phyloP scores from a whole-genome alignment of 257 asterid species.

The Solanum sitiens region DNA sequence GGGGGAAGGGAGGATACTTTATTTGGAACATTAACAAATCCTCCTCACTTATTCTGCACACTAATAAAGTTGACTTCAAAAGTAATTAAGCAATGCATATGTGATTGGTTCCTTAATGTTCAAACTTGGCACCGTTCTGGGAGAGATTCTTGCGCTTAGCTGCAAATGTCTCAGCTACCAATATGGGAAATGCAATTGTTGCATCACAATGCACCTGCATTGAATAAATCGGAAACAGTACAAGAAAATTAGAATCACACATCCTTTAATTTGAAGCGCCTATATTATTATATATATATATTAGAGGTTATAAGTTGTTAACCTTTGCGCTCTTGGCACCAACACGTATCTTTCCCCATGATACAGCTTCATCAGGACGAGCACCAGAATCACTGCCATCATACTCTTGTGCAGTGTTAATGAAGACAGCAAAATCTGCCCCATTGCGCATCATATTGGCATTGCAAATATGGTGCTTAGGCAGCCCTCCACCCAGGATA shows the following conservation, averaged over 20 bases:
- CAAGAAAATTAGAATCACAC: background rate
- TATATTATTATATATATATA: no score
- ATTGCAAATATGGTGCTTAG: conserved; percentile 92
- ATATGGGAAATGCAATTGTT: conserved; percentile 78
- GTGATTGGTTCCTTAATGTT: background rate
- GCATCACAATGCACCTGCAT: conserved; percentile 95
- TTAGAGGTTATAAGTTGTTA: no score
- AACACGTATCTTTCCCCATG: conserved; percentile 92
- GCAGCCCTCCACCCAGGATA: conserved; percentile 90
- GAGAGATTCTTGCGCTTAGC: conserved; percentile 9
- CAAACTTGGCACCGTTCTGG: background rate
- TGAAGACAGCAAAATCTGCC: conserved; percentile 74
- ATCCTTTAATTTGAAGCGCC: background rate
- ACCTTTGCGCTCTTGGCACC: conserved; percentile 55
- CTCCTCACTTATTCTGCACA: background rate
- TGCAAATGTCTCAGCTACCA: conserved; percentile 84
- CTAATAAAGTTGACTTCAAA: background rate
- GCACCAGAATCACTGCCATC: conserved; percentile 99
- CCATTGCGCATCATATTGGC: conserved; percentile 76
- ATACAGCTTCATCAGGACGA: conserved; percentile 92
- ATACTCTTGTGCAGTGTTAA: conserved; percentile 88
- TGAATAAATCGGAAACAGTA: background rate
- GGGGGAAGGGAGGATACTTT: background rate
- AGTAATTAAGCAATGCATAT: background rate
- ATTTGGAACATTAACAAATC: background rate